Base-by-base conservation (phyloP, 352 stramenopile genomes). In the Phytophthora melonis region DNA sequence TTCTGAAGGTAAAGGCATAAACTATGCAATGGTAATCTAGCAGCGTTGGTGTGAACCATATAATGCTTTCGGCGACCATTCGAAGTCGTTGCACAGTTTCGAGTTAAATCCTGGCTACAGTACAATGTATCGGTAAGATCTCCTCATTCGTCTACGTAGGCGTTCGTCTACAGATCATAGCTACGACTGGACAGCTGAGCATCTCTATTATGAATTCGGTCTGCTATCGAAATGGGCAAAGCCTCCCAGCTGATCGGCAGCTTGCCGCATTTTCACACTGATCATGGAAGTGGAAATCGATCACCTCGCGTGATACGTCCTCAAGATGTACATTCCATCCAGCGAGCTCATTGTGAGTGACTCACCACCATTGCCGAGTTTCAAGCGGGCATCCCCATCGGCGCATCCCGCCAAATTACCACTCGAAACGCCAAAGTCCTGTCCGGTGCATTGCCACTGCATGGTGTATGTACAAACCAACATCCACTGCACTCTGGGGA, bases 171-270 rank as follows among this genome's bases (percentile, higher is more conserved):
- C 66, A 63, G 30, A 11, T 21, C 43, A 9, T 52, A 52, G 6
- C n/a, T 23, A 47, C 23, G 43, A 23, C 16, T 25, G 14, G 8
- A n/a, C 43, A 50, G 43, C 43, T 50, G n/a, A 47, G 34, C 47
- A 18, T 32, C 34, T 49, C 49, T 39, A 55, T 62, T 63, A 47
- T 36, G 53, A 64, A 70, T 13, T 34, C 16, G 19, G 13, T 39
- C 50, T 64, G 8, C 66, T 73, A 68, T 61, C 66, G 59, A 73
- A 68, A 73, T 64, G 54, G 36, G 49, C 66, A 74, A 69, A 69
- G 59, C 53, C 45, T 74, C 21, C 53, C 50, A 43, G 41, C 41
- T 19, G 39, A 65, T 65, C 32, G n/a, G 54, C 25, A 62, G 32
- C 8, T 36, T 58, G 8, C 49, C 14, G 57, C 3, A 67, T 73